Base-by-base conservation (phyloP, 1,139 yeast species). In the Arxiozyma heterogenica region DNA sequence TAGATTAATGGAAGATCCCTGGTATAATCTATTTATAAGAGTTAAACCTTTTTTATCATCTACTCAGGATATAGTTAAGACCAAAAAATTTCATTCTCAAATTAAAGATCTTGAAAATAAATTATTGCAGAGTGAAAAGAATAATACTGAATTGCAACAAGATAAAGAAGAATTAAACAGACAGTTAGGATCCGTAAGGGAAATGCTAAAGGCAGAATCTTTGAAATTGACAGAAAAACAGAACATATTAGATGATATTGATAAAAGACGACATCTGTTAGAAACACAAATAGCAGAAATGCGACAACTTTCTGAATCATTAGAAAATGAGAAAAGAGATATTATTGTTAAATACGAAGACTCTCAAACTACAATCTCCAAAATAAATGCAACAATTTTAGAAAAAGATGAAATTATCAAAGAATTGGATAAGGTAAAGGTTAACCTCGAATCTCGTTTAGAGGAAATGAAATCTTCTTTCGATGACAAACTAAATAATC, bases 21-120 rank as follows among this genome's bases (percentile, higher is more conserved):
- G 98, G 98, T 86, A 88, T 73, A 80, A 78, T 53, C 74, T 93
- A 50, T 83, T 83, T 59, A 75, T 82, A 41, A 80, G 81, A 54
- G 74, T 93, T 61, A 86, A 86, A 60, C 98, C 98, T 0, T 71
- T 91, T 51, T 71, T 90, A 25, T 83, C 82, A 55, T 87, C 86
- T 11, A 79, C 89, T 0, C 72, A 75, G 41, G 83, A 82, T 59
- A 80, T 82, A 0, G 73, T 79, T 53, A 83, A 78, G 60, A 73
- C 78, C 15, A 81, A 79, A 58, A 72, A 70, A 57, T 76, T 82
- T 61, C 83, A 81, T 56, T 83, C 83, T 18, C 81, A 83, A 58
- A 73, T 87, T 53, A 78, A 76, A 55, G 73, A 73, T 48, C 72
- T 87, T 42, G 88, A 82, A 58, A 55, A 60, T 7, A 66, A 73